Conservation (phyloP, 2,329 filamentous ascomycete genomes). For the Colletotrichum agaves region DNA sequence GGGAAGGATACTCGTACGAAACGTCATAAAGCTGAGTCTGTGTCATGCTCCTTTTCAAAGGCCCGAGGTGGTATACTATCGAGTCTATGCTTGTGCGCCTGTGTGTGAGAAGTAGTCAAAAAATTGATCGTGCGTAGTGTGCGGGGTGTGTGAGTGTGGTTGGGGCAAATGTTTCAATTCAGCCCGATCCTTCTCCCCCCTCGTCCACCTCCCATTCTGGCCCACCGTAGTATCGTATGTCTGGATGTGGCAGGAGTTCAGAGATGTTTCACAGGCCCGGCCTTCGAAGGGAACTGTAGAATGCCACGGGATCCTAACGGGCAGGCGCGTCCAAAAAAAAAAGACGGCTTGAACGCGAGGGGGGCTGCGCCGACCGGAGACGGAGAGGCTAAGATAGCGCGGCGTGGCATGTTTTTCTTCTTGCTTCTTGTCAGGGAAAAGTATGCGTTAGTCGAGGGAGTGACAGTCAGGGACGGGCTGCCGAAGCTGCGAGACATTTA, state of each 20-base stretch:
- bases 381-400: background rate
- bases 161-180: conserved; percentile 35
- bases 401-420: conserved; percentile 9
- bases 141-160: conserved; percentile 12
- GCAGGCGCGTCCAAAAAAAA: background rate
- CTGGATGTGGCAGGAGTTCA: background rate
- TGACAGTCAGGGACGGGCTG: conserved; percentile 5
- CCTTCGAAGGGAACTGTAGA: conserved; percentile 8
- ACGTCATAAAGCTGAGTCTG: conserved; percentile 14
- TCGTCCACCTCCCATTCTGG: background rate
- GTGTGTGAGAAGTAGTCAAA: conserved; percentile 4
- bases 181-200: conserved; percentile 1
- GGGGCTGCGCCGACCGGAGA: background rate
- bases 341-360: background rate
- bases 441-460: conserved; percentile 19
- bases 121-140: conserved; percentile 14
- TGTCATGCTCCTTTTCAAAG: background rate
- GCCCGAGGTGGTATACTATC: background rate
- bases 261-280: conserved; percentile 3
- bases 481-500: background rate
- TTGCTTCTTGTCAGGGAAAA: conserved; percentile 23
- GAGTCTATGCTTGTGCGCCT: conserved; percentile 14
- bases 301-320: background rate
- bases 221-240: background rate
- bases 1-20: background rate